These are phyloP conservation scores for Tricholoma furcatifolium DNA, from an alignment of 768 basidiomycete genomes.

Conservation along the genomic window DNA sequence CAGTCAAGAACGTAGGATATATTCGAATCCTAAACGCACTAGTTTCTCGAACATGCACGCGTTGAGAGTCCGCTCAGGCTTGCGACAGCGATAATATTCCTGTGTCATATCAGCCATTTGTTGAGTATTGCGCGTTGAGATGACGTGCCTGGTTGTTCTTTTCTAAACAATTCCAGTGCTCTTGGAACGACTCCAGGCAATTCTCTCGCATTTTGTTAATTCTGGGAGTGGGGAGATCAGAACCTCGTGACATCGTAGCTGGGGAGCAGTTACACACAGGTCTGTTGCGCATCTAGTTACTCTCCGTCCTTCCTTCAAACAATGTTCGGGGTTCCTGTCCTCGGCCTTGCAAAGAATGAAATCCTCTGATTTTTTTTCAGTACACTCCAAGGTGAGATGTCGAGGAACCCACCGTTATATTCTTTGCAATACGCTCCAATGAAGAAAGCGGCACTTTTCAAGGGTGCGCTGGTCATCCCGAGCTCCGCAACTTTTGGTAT, in stretches of 20 bases:
- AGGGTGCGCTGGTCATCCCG: constrained; percentile 85
- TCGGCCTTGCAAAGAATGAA: constrained; percentile 96
- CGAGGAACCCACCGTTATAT: constrained; percentile 75
- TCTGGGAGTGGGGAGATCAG: constrained; percentile 38
- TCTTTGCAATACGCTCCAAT: constrained; percentile 95
- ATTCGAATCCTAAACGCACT: constrained; percentile 36
- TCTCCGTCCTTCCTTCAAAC: constrained; percentile 91
- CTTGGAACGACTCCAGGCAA: constrained; percentile 82
- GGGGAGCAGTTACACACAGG: constrained; percentile 56
- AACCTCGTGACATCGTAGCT: neutral
- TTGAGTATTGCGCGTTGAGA: neutral
- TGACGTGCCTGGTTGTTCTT: constrained; percentile 84
- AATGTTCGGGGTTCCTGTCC: constrained; percentile 86
- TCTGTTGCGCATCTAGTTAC: constrained; percentile 96
- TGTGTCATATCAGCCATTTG: constrained; percentile 25
- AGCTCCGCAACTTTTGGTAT: constrained; percentile 83
- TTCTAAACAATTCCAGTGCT: constrained; percentile 95
- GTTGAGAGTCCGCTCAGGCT: constrained; percentile 85
- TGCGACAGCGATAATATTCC: constrained; percentile 90
- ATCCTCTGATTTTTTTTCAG: constrained; percentile 27
- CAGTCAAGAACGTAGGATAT: neutral
- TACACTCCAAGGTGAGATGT: neutral
- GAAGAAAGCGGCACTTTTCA: constrained; percentile 97
- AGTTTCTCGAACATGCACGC: constrained; percentile 96
- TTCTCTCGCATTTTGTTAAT: constrained; percentile 92